Evolutionary conservation across 768 basidiomycete species (phyloP), one percentile per base, ranked within the genome.

Genomic region (Pholiota molesta): DNA sequence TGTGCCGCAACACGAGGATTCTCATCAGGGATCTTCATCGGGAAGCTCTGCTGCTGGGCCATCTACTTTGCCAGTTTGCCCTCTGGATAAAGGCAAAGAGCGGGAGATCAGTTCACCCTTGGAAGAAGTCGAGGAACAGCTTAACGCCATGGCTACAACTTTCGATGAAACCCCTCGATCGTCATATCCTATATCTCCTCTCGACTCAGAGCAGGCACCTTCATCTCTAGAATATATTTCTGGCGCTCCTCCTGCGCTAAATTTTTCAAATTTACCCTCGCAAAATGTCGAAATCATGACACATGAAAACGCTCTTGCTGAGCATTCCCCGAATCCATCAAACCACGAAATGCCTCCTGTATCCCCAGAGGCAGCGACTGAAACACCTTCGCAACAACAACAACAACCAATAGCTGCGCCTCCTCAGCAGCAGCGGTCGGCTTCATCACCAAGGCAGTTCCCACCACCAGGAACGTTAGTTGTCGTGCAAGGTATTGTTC

Each of bases 401-500:
- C 67, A 37, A 54, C 58, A 60, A 26, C 65, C 55, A 35, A 61
- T 49, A 17, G 37, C 40, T 40, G 58, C 65, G 35, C 58, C 16
- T 21, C 66, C 45, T 29, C 64, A 31, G 28, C 61, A 39, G 57
- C 54, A 52, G 35, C 65, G 64, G 52, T 49, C 72, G 51, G 66
- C 73, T 23, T 62, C 70, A 54, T 60, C 68, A 37, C 54, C 71
- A n/a, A 76, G 83, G 21, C 81, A 81, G 58, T 90, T 90, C 69
- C 89, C 89, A 37, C 86, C 89, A 0, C 86, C 90, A 0, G 90
- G 91, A 14, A 91, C 91, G 2, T 81, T 93, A 3, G 91, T 93
- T 26, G 89, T 93, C 37, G 91, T 93, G 0, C 91, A 93, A 73
- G 91, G 91, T 53, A 90, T 92, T 42, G 90, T 92, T 0, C 90